Percentiles rank a stretch among this genome's conserved stretches.
These are phyloP conservation scores for Debaryomyces prosopidis DNA, from an alignment of 805 yeast species.

Conservation along the genomic window DNA sequence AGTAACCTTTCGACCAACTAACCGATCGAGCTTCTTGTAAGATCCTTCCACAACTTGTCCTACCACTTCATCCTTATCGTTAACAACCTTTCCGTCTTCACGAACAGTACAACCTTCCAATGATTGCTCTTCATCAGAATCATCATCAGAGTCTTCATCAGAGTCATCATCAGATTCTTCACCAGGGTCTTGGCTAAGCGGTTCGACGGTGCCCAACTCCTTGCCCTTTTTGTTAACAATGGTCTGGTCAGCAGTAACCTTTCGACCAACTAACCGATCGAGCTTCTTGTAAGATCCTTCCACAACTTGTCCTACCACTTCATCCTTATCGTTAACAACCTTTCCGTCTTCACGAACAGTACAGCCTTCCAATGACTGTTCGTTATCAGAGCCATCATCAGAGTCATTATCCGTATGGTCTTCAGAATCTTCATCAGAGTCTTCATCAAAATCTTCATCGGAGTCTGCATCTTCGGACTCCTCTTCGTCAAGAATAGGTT, in stretches of 20 bases:
- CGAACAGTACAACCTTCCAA: neutral
- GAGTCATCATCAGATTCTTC: too few species aligned
- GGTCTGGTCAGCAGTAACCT: slow-evolving; percentile 1
- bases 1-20: slow-evolving; percentile 3
- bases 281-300: slow-evolving; percentile 3
- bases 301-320: slow-evolving; percentile 2
- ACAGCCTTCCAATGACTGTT: slow-evolving; percentile 2
- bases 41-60: slow-evolving; percentile 2
- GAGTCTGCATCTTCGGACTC: too few species aligned
- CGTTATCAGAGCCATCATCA: neutral
- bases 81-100: slow-evolving; percentile 3
- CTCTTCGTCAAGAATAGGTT: neutral
- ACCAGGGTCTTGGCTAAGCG: too few species aligned
- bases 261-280: slow-evolving; percentile 1
- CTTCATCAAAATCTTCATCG: too few species aligned
- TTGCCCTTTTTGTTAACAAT: slow-evolving; percentile 1
- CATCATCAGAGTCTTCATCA: too few species aligned
- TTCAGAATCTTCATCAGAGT: too few species aligned
- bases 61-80: slow-evolving; percentile 1
- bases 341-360: slow-evolving; percentile 4
- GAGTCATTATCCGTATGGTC: too few species aligned
- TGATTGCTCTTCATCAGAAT: too few species aligned
- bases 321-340: slow-evolving; percentile 1
- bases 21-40: slow-evolving; percentile 2
- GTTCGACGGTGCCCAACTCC: slow-evolving; percentile 1